These are phyloP conservation scores for Ceratobasidium papillatum DNA, from an alignment of 1,284 basidiomycete genomes.

Conservation along the genomic window DNA sequence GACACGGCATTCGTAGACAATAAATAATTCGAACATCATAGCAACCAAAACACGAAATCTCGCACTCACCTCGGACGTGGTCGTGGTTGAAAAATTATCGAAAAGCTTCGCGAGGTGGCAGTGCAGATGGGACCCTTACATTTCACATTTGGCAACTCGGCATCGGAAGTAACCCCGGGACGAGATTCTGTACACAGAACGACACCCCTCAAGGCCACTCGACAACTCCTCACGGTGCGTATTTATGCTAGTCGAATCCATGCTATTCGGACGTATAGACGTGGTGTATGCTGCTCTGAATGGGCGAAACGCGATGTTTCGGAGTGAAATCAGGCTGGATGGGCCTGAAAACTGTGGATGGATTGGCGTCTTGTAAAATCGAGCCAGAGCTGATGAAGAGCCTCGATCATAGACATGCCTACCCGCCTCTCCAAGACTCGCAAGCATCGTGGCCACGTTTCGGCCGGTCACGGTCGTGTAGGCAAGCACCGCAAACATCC, in stretches of 20 bases:
- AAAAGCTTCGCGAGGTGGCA: neutral
- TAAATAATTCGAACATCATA: conserved; percentile 38
- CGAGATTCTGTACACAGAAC: conserved; percentile 25
- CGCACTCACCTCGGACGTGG: neutral
- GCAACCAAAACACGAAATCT: neutral
- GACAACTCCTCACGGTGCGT: conserved; percentile 35
- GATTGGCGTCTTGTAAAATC: too few relatives aligned
- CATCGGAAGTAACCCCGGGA: conserved; percentile 27
- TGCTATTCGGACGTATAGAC: neutral
- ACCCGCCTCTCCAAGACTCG: conserved; percentile 95
- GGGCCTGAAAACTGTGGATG: neutral
- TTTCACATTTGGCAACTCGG: neutral
- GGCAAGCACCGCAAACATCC: conserved; percentile 99
- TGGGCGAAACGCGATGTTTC: neutral
- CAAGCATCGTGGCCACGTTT: conserved; percentile 99
- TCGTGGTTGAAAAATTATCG: conserved; percentile 4
- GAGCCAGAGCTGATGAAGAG: neutral
- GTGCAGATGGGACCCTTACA: conserved; percentile 1
- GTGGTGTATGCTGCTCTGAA: neutral
- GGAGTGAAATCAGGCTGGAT: conserved; percentile 9
- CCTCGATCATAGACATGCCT: conserved; percentile 68
- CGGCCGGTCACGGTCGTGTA: conserved; percentile 98
- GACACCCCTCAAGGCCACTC: conserved; percentile 17
- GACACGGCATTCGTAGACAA: conserved; percentile 38
- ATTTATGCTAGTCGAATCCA: conserved; percentile 20